A percentile compares a stretch with the other conserved stretches of the same genome.
Conservation (phyloP, 176 grass and related monocot genomes). For the Olyra latifolia region DNA sequence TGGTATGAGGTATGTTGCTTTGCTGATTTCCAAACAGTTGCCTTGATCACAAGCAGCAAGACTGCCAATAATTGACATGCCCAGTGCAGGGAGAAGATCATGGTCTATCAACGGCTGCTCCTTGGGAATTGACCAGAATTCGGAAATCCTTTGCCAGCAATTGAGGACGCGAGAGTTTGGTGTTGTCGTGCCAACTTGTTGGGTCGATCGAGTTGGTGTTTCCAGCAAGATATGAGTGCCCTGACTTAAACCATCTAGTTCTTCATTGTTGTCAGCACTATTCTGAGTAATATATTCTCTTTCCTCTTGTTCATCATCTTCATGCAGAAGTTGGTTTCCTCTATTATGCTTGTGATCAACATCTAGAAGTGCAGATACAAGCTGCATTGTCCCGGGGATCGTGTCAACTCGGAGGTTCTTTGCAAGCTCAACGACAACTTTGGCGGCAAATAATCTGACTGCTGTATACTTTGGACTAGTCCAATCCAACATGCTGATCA, state of each 20-base stretch:
- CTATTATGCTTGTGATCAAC: background rate
- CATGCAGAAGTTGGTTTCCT: background rate
- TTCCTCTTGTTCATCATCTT: background rate
- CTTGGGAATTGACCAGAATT: background rate
- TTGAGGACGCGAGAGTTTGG: background rate
- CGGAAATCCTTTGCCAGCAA: background rate
- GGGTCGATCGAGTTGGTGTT: background rate
- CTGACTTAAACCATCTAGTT: background rate
- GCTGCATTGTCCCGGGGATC: slow-evolving; percentile 4
- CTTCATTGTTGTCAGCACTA: background rate
- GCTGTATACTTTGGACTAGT: background rate
- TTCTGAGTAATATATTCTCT: background rate
- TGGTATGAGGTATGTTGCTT: background rate
- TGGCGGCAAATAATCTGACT: background rate
- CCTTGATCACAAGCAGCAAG: background rate
- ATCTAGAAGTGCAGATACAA: background rate
- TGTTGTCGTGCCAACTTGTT: background rate
- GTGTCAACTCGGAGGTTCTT: background rate
- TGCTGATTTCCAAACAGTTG: background rate
- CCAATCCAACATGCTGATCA: background rate
- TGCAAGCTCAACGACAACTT: background rate
- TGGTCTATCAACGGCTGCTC: background rate
- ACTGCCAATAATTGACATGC: background rate
- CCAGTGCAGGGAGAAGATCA: background rate
- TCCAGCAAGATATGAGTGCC: background rate